phyloP scores from a whole-genome alignment of 345 rosid genomes.

The Hibiscus mutabilis region DNA sequence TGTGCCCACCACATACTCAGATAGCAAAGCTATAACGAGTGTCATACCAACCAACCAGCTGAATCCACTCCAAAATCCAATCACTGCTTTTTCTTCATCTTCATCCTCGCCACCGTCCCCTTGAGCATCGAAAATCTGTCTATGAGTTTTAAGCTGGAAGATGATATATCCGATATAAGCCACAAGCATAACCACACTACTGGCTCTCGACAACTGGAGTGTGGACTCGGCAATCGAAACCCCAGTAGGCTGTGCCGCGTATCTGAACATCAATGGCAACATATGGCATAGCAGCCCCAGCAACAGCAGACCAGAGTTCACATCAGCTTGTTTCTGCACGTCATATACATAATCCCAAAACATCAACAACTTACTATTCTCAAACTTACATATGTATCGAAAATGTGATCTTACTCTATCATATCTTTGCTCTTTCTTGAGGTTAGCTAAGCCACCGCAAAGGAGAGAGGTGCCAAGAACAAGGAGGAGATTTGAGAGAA shows the following conservation, averaged over 20 bases:
- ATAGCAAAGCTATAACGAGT: conserved; percentile 59
- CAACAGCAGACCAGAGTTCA: conserved; percentile 61
- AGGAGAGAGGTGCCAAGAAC: conserved; percentile 87
- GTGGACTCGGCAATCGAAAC: conserved; percentile 18
- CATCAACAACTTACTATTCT: neutral
- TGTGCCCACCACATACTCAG: conserved; percentile 83
- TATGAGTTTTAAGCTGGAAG: conserved; percentile 80
- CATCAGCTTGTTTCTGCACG: conserved; percentile 66
- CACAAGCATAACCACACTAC: conserved; percentile 77
- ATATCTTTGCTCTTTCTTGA: conserved; percentile 64
- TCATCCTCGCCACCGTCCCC: conserved; percentile 52
- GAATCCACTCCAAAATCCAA: conserved; percentile 79
- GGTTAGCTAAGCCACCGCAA: conserved; percentile 72
- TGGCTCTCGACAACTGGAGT: conserved; percentile 65
- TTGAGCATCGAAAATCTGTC: conserved; percentile 48
- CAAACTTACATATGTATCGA: neutral
- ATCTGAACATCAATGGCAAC: conserved; percentile 61
- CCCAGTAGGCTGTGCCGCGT: conserved; percentile 26
- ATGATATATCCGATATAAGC: conserved; percentile 68
- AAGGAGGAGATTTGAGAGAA: conserved; percentile 79
- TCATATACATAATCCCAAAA: neutral
- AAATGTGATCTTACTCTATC: conserved; percentile 46
- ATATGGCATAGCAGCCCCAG: conserved; percentile 73
- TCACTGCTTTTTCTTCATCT: conserved; percentile 58
- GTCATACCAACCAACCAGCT: conserved; percentile 80